Conservation (phyloP, 805 yeast species). For the Wickerhamiella parazyma region DNA sequence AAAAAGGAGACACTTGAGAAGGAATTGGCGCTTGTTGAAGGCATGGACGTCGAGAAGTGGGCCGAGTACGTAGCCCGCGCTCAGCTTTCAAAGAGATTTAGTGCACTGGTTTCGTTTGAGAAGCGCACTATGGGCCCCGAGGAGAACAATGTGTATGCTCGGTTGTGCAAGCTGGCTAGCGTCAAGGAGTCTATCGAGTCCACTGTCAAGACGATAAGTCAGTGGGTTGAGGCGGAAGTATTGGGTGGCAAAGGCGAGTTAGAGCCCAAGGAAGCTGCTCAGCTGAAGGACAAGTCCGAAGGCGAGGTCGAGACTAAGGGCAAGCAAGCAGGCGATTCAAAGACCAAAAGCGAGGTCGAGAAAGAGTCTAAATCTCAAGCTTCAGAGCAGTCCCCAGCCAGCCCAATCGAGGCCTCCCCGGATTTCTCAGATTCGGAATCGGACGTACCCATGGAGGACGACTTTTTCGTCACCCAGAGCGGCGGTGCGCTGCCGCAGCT, state of each 20-base stretch:
- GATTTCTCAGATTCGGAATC: slow-evolving; percentile 18
- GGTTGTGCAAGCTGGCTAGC: slow-evolving; percentile 25
- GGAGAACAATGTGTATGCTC: slow-evolving; percentile 26
- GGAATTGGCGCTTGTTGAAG: slow-evolving; percentile 17
- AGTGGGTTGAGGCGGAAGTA: slow-evolving; percentile 8
- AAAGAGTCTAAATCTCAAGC: background rate
- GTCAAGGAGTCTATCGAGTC: slow-evolving; percentile 12
- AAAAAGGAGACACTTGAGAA: slow-evolving; percentile 9
- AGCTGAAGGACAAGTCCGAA: too few species aligned
- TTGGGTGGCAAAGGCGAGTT: background rate
- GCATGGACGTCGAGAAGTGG: slow-evolving; percentile 14
- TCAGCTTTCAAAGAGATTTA: slow-evolving; percentile 14
- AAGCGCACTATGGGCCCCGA: slow-evolving; percentile 18
- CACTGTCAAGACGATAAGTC: slow-evolving; percentile 8
- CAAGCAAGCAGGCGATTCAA: background rate
- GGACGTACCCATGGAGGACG: slow-evolving; percentile 30
- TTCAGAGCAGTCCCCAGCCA: background rate
- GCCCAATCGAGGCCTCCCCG: too few species aligned
- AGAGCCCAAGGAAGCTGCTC: background rate
- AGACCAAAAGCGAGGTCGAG: background rate
- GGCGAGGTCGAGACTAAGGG: background rate
- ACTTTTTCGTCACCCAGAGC: slow-evolving; percentile 45
- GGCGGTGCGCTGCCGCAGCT: slow-evolving; percentile 29
- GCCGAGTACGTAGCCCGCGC: slow-evolving; percentile 13
- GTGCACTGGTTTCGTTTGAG: background rate